A percentile compares a stretch with the other conserved stretches of the same genome.
Conservation (phyloP, 306 rosid genomes). For the Quercus rubra region DNA sequence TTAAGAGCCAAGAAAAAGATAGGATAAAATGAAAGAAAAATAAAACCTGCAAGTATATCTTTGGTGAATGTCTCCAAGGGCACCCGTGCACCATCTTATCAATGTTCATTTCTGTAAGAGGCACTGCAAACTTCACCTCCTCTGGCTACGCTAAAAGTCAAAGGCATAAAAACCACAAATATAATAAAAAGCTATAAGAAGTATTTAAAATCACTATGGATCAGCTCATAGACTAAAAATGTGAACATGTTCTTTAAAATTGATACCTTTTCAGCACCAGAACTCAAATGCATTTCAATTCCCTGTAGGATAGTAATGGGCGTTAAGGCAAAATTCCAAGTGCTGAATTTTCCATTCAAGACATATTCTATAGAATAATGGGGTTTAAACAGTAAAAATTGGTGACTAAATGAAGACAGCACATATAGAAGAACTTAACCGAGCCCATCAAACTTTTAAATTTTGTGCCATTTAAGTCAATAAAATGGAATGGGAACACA, state of each 20-base stretch:
- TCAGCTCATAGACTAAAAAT: constrained; percentile 15
- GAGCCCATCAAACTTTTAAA: background rate
- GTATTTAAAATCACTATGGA: constrained; percentile 2
- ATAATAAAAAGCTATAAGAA: constrained; percentile 41
- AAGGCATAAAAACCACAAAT: constrained; percentile 50
- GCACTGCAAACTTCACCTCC: constrained; percentile 94
- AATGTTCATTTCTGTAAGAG: constrained; percentile 77
- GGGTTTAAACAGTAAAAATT: background rate
- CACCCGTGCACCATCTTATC: constrained; percentile 82
- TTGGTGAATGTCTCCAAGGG: constrained; percentile 82
- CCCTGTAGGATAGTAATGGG: constrained; percentile 55
- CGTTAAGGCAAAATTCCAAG: constrained; percentile 9
- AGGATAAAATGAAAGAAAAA: constrained; percentile 10
- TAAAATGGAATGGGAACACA: constrained; percentile 6
- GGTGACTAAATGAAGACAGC: background rate
- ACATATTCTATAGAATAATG: background rate
- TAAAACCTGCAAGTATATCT: constrained; percentile 82
- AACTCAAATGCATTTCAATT: constrained; percentile 78
- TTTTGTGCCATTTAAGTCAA: constrained; percentile 5
- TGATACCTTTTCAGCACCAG: constrained; percentile 72
- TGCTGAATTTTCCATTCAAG: background rate
- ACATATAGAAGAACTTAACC: background rate
- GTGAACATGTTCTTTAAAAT: constrained; percentile 22
- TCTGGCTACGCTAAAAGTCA: constrained; percentile 82
- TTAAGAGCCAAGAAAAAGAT: background rate